Conservation (phyloP, 257 asterid genomes). For the Gentiana dahurica region DNA sequence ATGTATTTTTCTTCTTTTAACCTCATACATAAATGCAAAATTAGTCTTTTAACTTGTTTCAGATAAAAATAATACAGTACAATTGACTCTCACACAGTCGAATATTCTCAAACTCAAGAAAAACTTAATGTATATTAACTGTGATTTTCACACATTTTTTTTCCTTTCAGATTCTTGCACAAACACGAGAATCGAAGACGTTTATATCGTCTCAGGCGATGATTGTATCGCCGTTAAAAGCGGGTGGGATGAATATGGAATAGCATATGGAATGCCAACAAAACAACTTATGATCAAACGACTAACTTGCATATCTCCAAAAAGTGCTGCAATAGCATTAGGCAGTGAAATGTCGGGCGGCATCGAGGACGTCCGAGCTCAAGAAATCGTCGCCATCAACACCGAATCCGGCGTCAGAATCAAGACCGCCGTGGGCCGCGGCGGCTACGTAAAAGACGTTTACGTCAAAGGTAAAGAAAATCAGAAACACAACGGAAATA, state of each 20-base stretch:
- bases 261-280: conserved; percentile 70
- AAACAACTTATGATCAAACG: conserved; percentile 49
- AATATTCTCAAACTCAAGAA: background rate
- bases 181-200: conserved; percentile 66
- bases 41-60: background rate
- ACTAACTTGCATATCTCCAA: conserved; percentile 83
- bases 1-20: background rate
- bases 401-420: conserved; percentile 77
- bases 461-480: conserved; percentile 42
- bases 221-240: conserved; percentile 82
- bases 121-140: background rate
- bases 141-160: background rate
- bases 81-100: no score
- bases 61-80: background rate
- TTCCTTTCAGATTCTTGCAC: conserved; percentile 68
- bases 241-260: conserved; percentile 93
- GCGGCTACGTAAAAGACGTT: conserved; percentile 60
- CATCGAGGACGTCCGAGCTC: conserved; percentile 64
- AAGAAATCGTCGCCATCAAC: conserved; percentile 57
- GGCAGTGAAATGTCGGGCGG: conserved; percentile 98
- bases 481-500: conserved; percentile 13
- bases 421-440: conserved; percentile 69
- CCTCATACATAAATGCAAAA: background rate
- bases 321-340: conserved; percentile 77
- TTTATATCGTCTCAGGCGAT: conserved; percentile 71